A percentile compares a stretch with the other conserved stretches of the same genome.
Evolutionary conservation across 768 basidiomycete species (phyloP).

Genomic region (Coprinellus micaceus): DNA sequence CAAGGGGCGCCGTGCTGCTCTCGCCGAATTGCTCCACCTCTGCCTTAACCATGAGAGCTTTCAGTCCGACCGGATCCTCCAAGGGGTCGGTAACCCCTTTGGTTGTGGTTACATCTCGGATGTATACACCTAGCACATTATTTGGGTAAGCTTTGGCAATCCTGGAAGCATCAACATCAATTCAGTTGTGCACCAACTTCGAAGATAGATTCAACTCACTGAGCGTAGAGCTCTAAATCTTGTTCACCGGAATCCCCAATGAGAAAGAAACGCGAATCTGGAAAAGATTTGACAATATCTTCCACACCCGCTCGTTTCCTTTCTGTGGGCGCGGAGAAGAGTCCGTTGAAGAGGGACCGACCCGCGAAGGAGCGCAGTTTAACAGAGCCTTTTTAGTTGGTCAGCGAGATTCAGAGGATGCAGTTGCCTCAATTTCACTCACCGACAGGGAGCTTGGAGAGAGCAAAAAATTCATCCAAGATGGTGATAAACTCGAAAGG

Average conservation of each 20-base stretch:
- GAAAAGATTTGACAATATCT: slow-evolving; percentile 76
- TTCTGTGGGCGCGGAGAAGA: slow-evolving; percentile 76
- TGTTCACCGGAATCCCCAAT: slow-evolving; percentile 95
- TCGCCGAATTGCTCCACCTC: neutral
- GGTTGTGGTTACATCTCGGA: slow-evolving; percentile 64
- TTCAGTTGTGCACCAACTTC: neutral
- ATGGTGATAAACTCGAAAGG: slow-evolving; percentile 83
- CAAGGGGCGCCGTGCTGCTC: neutral
- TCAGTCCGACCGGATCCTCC: slow-evolving; percentile 63
- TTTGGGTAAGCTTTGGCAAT: slow-evolving; percentile 65
- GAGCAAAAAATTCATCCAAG: slow-evolving; percentile 67
- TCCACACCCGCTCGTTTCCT: slow-evolving; percentile 79
- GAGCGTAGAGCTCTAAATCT: slow-evolving; percentile 86
- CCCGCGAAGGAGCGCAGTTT: slow-evolving; percentile 84
- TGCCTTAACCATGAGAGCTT: slow-evolving; percentile 26
- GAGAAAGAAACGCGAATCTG: slow-evolving; percentile 71
- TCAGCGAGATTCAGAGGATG: neutral
- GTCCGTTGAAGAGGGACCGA: slow-evolving; percentile 75
- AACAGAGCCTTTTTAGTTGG: slow-evolving; percentile 54
- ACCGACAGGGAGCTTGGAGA: slow-evolving; percentile 69
- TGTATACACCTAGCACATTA: slow-evolving; percentile 76
- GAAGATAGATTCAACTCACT: slow-evolving; percentile 32
- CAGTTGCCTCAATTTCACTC: slow-evolving; percentile 6
- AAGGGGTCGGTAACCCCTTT: slow-evolving; percentile 33
- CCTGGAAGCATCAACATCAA: slow-evolving; percentile 22